A percentile compares a stretch with the other conserved stretches of the same genome.
These are phyloP conservation scores for Colletotrichum brevisporum DNA, from an alignment of 2,329 filamentous ascomycete genomes.

Conservation along the genomic window DNA sequence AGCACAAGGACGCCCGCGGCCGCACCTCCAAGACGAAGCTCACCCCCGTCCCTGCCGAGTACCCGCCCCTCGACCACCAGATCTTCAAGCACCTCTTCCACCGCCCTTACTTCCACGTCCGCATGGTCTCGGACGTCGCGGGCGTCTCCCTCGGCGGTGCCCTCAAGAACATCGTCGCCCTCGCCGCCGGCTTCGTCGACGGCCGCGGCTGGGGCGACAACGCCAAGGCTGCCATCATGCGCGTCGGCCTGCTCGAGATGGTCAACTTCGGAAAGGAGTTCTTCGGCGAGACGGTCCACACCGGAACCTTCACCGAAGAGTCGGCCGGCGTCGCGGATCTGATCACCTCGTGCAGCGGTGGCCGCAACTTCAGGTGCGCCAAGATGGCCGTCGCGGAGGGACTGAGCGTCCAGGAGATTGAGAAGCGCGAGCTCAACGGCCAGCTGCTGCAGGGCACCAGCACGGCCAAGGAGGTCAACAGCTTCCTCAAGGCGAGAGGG, in stretches of 20 bases:
- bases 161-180: slow-evolving; percentile 95
- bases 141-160: slow-evolving; percentile 95
- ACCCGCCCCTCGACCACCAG: slow-evolving; percentile 87
- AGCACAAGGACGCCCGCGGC: slow-evolving; percentile 79
- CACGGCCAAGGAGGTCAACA: slow-evolving; percentile 92
- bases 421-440: slow-evolving; percentile 90
- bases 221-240: slow-evolving; percentile 98
- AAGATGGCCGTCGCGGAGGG: slow-evolving; percentile 87
- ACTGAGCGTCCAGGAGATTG: slow-evolving; percentile 87
- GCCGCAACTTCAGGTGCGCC: slow-evolving; percentile 94
- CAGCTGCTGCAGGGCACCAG: slow-evolving; percentile 97
- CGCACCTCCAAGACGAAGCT: slow-evolving; percentile 78
- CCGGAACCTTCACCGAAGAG: slow-evolving; percentile 95
- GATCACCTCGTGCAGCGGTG: slow-evolving; percentile 93
- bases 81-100: slow-evolving; percentile 91
- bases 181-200: slow-evolving; percentile 95
- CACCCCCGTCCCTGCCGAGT: slow-evolving; percentile 82
- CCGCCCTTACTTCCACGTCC: slow-evolving; percentile 96
- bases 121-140: slow-evolving; percentile 94
- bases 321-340: slow-evolving; percentile 95
- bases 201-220: slow-evolving; percentile 98
- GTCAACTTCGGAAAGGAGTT: slow-evolving; percentile 95
- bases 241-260: slow-evolving; percentile 95
- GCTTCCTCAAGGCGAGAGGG: slow-evolving; percentile 84
- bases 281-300: slow-evolving; percentile 85